These are phyloP conservation scores for Collybia sordida DNA, from an alignment of 768 basidiomycete genomes.

Conservation along the genomic window DNA sequence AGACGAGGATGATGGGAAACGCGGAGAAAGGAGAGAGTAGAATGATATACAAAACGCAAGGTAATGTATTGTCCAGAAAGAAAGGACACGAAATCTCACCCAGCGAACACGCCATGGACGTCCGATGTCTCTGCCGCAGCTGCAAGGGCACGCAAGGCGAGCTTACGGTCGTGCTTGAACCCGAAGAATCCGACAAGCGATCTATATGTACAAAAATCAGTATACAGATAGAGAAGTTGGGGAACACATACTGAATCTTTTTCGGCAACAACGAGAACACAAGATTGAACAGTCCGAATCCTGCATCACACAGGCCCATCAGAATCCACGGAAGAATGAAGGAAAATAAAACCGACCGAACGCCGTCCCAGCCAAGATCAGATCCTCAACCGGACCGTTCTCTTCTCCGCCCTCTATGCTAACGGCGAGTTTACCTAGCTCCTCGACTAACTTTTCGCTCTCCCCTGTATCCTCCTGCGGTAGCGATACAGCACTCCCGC, in stretches of 20 bases:
- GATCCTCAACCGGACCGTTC: conserved; percentile 66
- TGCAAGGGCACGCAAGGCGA: conserved; percentile 67
- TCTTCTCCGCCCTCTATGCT: conserved; percentile 10
- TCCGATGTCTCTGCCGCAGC: conserved; percentile 67
- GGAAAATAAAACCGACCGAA: conserved; percentile 50
- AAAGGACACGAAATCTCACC: conserved; percentile 39
- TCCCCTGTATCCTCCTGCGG: too few relatives aligned
- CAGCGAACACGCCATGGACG: conserved; percentile 75
- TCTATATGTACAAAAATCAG: too few relatives aligned
- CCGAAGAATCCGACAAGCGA: conserved; percentile 74
- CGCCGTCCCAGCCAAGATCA: conserved; percentile 74
- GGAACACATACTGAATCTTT: conserved; percentile 57
- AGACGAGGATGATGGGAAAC: too few relatives aligned
- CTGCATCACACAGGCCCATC: conserved; percentile 15
- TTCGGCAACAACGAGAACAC: conserved; percentile 77
- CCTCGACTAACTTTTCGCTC: too few relatives aligned
- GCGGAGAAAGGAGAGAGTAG: too few relatives aligned
- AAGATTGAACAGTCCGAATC: conserved; percentile 75
- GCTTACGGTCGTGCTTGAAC: conserved; percentile 67
- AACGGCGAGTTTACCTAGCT: not conserved
- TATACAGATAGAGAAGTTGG: too few relatives aligned
- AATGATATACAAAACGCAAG: too few relatives aligned
- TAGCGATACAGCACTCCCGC: not conserved
- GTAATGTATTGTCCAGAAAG: too few relatives aligned
- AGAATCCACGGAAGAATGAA: not conserved